A percentile compares a stretch with the other conserved stretches of the same genome.
Conservation (phyloP, 2,329 filamentous ascomycete genomes). For the Dissoconium aciculare region DNA sequence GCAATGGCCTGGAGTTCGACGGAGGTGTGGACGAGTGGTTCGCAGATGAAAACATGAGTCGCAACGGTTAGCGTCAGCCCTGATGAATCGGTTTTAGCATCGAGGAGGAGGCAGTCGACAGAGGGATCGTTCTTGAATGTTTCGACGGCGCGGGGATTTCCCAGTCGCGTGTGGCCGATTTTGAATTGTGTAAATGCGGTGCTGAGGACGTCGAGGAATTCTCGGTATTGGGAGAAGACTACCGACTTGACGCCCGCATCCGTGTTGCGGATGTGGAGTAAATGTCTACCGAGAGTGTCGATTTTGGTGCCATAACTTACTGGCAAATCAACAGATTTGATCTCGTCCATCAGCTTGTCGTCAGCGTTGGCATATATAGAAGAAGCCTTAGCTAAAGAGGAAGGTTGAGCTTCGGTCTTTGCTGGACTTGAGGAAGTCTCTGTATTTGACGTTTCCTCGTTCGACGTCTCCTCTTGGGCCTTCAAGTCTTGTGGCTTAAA, state of each 20-base stretch:
- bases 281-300: slow-evolving; percentile 56
- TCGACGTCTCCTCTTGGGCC: slow-evolving; percentile 42
- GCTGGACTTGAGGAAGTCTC: slow-evolving; percentile 17
- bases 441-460: slow-evolving; percentile 1
- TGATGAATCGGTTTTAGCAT: slow-evolving; percentile 75
- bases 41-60: slow-evolving; percentile 85
- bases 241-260: slow-evolving; percentile 83
- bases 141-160: slow-evolving; percentile 51
- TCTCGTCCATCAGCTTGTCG: slow-evolving; percentile 55
- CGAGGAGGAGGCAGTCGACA: slow-evolving; percentile 72
- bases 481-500: slow-evolving; percentile 61
- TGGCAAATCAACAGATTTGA: slow-evolving; percentile 62
- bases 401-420: slow-evolving; percentile 10
- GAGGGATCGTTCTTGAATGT: slow-evolving; percentile 61
- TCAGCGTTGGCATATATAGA: slow-evolving; percentile 67
- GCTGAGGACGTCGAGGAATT: slow-evolving; percentile 61
- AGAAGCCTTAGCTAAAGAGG: no score
- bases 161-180: slow-evolving; percentile 60
- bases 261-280: slow-evolving; percentile 69
- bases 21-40: slow-evolving; percentile 83
- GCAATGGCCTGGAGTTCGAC: slow-evolving; percentile 91
- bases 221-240: slow-evolving; percentile 81
- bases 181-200: slow-evolving; percentile 55
- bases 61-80: slow-evolving; percentile 87
- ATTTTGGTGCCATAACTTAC: slow-evolving; percentile 76